These are phyloP conservation scores for Calonectria pteridis DNA, from an alignment of 2,329 filamentous ascomycete species.

Conservation along the genomic window DNA sequence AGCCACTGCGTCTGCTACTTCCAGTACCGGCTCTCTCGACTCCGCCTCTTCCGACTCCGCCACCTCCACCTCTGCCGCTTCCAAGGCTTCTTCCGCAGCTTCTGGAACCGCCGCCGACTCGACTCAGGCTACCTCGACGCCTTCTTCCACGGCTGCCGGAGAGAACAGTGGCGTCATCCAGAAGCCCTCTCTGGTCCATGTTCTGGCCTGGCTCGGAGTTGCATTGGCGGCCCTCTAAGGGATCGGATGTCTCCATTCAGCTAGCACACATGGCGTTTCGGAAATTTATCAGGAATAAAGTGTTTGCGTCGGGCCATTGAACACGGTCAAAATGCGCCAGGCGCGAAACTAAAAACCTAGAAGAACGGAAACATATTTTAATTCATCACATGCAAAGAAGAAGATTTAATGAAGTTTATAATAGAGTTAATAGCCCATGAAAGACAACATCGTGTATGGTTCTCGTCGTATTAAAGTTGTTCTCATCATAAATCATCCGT, in stretches of 20 bases:
- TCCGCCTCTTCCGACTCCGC: background rate
- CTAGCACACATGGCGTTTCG: background rate
- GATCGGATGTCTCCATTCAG: background rate
- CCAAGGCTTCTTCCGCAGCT: background rate
- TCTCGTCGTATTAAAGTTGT: background rate
- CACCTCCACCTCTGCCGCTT: background rate
- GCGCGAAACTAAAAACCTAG: background rate
- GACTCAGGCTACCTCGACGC: background rate
- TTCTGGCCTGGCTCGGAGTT: background rate
- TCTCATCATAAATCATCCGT: background rate
- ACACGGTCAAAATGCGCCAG: background rate
- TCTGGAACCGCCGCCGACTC: background rate
- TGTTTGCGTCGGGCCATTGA: background rate
- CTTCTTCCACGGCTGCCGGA: background rate
- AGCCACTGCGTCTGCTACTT: background rate
- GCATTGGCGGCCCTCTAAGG: background rate
- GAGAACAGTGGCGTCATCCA: background rate
- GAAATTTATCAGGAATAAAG: background rate
- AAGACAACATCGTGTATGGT: background rate
- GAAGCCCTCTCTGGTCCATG: background rate
- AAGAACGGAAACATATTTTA: background rate
- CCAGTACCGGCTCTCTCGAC: too few relatives aligned
- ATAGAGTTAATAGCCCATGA: background rate
- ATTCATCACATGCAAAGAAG: background rate
- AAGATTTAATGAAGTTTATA: background rate